Base-by-base conservation (phyloP, 805 yeast genomes). In the Diddensiella transvaalensis region DNA sequence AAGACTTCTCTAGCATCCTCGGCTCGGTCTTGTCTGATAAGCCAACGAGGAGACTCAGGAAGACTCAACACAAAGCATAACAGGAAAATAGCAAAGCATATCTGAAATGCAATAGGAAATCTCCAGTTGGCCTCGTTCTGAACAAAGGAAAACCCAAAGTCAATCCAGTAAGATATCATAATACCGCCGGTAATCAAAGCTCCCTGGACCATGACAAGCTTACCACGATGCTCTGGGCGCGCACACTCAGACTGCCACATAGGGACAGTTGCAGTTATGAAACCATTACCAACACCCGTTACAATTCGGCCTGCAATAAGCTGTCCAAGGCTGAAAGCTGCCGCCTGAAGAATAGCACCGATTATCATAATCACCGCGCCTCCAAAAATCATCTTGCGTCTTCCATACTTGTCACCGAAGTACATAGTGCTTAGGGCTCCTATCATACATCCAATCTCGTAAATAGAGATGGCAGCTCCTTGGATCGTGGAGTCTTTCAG, bases 41-140 rank as follows among this genome's bases (percentile, higher is more conserved):
- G 83, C 66, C 74, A 88, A 50, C 96, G 71, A 0, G 96, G 96
- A 36, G 89, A 79, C 63, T 88, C 96, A 0, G 96, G 96, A n/a
- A 88, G 66, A 30, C 77, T 74, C 39, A 78, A 62, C 38, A 69
- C 60, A 44, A 69, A 58, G 22, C 70, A 68, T 18, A 32, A 69
- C 22, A 44, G 83, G 80, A 85, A 60, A 47, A 54, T n/a, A 10
- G 59, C 56, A 45, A 56, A 55, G 13, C 53, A 47, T 13, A 55
- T 40, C 46, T 57, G 60, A 33, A 55, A 45, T 2, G 58, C 57
- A 13, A 56, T 36, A 17, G 60, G 60, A 46, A 57, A 46, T 23
- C 56, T 48, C 60, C 60, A 57, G 44, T 51, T 40, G 6, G 73
- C 66, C 4, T 54, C 74, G 58, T 38, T 32, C n/a, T 39, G 19